Percentiles rank a stretch among this genome's conserved stretches.
phyloP scores from a whole-genome alignment of 495 filamentous ascomycete species.

The Chlorociboria aeruginascens region DNA sequence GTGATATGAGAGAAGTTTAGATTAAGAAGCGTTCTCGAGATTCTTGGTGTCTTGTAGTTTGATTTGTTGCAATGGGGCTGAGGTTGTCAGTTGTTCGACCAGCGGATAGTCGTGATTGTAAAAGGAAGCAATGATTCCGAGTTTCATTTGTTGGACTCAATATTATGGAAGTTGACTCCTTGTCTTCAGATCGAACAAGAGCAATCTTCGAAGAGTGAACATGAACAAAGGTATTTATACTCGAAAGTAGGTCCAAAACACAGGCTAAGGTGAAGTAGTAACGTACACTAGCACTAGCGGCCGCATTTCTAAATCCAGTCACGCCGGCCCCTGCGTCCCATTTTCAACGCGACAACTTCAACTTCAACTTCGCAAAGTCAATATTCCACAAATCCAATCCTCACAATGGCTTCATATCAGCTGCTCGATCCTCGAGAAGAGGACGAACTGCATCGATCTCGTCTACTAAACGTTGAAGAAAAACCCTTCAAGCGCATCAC shows the following conservation, averaged over 20 bases:
- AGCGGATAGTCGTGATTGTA: too few species aligned
- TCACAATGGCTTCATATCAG: constrained; percentile 20
- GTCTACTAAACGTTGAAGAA: constrained; percentile 84
- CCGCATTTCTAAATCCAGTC: background rate
- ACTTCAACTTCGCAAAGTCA: too few species aligned
- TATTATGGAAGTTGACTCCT: too few species aligned
- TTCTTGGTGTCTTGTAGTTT: background rate
- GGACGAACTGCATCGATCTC: constrained; percentile 83
- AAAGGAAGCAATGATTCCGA: too few species aligned
- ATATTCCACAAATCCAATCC: background rate
- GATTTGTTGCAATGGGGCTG: too few species aligned
- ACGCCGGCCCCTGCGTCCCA: background rate
- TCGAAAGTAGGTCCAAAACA: background rate
- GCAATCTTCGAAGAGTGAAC: too few species aligned
- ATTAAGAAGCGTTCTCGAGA: too few species aligned
- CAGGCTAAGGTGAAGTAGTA: background rate
- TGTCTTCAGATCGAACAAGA: too few species aligned
- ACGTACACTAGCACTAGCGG: background rate
- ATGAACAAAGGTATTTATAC: background rate
- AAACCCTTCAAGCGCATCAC: constrained; percentile 85
- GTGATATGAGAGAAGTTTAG: background rate
- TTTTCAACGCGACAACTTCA: constrained; percentile 9
- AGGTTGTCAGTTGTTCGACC: too few species aligned
- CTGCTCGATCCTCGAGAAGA: constrained; percentile 41
- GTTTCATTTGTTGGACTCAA: too few species aligned